Conservation (phyloP, 2,329 filamentous ascomycete species). For the Elsinoe perseae region DNA sequence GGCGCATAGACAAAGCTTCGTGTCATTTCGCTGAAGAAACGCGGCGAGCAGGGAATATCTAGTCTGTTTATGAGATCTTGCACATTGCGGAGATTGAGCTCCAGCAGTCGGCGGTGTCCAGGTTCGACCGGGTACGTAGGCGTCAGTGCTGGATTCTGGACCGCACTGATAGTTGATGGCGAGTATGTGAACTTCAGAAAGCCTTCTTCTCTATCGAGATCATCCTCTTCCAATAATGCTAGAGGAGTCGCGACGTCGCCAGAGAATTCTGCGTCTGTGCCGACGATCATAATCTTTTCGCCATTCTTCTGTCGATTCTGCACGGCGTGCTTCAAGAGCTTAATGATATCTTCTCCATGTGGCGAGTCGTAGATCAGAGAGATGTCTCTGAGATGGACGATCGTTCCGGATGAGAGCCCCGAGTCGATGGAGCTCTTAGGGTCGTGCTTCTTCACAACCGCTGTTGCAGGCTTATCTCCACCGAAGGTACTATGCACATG, state of each 20-base stretch:
- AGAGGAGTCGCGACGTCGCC: background rate
- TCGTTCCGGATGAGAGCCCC: conserved; percentile 34
- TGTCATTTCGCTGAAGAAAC: conserved; percentile 15
- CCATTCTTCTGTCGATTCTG: conserved; percentile 65
- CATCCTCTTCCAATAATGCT: conserved; percentile 30
- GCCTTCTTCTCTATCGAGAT: conserved; percentile 41
- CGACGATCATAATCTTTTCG: conserved; percentile 66
- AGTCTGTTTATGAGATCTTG: conserved; percentile 52
- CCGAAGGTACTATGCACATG: conserved; percentile 5
- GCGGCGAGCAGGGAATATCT: conserved; percentile 25
- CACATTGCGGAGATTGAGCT: conserved; percentile 59
- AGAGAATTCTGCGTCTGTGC: conserved; percentile 53
- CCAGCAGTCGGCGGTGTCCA: conserved; percentile 27
- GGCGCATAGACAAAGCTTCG: conserved; percentile 17
- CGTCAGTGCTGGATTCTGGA: conserved; percentile 9
- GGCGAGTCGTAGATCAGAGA: conserved; percentile 64
- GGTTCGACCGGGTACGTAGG: conserved; percentile 16
- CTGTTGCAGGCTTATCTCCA: conserved; percentile 13
- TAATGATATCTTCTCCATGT: conserved; percentile 62
- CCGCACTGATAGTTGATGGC: background rate
- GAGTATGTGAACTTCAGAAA: conserved; percentile 13
- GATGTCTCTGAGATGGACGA: conserved; percentile 71
- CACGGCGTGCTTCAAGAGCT: conserved; percentile 61
- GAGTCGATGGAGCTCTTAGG: conserved; percentile 10
- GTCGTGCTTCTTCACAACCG: background rate